Conservation (phyloP, 192 early-diverging fungal genomes). For the Coemansia interrupta region DNA sequence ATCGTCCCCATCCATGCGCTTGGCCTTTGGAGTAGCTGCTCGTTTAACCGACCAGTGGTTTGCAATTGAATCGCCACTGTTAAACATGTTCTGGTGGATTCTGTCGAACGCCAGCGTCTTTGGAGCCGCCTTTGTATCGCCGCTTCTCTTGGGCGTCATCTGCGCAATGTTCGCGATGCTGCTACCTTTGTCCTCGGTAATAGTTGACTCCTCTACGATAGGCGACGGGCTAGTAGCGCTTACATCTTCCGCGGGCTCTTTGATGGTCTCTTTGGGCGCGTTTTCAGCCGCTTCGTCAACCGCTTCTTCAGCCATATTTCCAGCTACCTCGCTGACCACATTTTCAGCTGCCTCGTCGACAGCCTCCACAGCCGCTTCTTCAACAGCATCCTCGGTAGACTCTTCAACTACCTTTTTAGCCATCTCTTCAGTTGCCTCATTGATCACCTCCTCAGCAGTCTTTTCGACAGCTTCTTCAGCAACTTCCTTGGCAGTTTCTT, state of each 20-base stretch:
- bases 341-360: not conserved
- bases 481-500: not conserved
- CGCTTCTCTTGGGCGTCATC: constrained; percentile 16
- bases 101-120: constrained; percentile 32
- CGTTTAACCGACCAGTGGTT: constrained; percentile 40
- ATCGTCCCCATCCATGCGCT: constrained; percentile 24
- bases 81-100: constrained; percentile 42
- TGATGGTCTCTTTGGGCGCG: no score
- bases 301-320: not conserved
- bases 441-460: not conserved
- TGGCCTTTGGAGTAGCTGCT: constrained; percentile 26
- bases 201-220: constrained; percentile 22
- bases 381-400: not conserved
- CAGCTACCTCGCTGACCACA: not conserved
- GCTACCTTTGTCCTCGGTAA: constrained; percentile 20
- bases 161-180: constrained; percentile 2
- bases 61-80: constrained; percentile 35
- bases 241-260: not conserved
- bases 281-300: not conserved
- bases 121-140: not conserved
- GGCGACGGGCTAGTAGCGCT: not conserved
- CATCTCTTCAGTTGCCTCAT: not conserved
- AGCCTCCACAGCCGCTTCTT: not conserved
- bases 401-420: not conserved
- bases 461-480: not conserved